These are phyloP conservation scores for Gigaspora rosea DNA, from an alignment of 192 early-diverging fungal genomes.

Conservation along the genomic window DNA sequence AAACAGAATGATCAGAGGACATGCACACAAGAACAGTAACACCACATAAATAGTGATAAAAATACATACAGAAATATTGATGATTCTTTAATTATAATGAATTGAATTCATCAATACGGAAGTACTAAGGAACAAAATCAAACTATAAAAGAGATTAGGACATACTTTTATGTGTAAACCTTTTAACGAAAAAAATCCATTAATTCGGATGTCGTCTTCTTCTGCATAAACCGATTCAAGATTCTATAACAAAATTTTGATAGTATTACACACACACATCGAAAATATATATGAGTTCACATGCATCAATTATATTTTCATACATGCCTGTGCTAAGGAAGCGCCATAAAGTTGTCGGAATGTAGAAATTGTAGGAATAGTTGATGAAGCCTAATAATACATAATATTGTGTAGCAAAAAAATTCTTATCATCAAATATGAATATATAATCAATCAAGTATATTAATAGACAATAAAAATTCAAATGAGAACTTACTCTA, in stretches of 20 bases:
- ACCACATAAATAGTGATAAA: too few relatives aligned
- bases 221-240: slow-evolving; percentile 24
- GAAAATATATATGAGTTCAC: too few relatives aligned
- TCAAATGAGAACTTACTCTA: background rate
- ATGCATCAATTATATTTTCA: too few relatives aligned
- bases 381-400: slow-evolving; percentile 22
- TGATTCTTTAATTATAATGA: slow-evolving; percentile 40
- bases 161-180: slow-evolving; percentile 43
- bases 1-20: background rate
- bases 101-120: background rate
- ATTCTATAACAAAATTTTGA: slow-evolving; percentile 11
- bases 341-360: slow-evolving; percentile 59
- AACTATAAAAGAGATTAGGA: background rate
- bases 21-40: background rate
- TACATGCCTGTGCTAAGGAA: slow-evolving; percentile 43
- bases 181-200: slow-evolving; percentile 46
- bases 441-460: background rate
- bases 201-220: slow-evolving; percentile 28
- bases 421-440: background rate
- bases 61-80: slow-evolving; percentile 56
- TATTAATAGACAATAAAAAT: too few relatives aligned
- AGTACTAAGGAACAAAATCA: background rate
- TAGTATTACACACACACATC: too few relatives aligned
- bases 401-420: background rate
- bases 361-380: slow-evolving; percentile 34